Conservation (phyloP, 306 rosid genomes). For the Quercus variabilis region DNA sequence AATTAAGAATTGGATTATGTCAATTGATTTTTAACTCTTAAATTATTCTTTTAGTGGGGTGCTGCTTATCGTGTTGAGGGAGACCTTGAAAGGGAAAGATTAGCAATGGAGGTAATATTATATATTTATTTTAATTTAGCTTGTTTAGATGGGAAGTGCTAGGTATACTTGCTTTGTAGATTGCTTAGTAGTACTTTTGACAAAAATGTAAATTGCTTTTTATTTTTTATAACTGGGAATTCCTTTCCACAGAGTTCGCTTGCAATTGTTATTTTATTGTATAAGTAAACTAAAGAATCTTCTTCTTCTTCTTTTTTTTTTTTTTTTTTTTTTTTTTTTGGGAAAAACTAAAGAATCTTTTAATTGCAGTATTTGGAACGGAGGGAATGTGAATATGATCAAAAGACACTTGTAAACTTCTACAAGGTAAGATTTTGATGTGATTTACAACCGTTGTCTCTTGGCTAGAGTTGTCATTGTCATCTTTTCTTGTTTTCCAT, state of each 20-base stretch:
- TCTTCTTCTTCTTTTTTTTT: too few species aligned
- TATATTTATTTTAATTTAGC: background rate
- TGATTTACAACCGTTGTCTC: background rate
- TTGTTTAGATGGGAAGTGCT: background rate
- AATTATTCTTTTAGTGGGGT: conserved; percentile 70
- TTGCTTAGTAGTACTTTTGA: background rate
- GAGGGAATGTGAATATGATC: conserved; percentile 77
- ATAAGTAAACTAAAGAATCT: background rate
- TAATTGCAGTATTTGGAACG: conserved; percentile 73
- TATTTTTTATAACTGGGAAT: background rate
- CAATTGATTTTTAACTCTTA: conserved; percentile 8
- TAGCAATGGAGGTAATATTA: conserved; percentile 72
- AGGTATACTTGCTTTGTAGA: background rate
- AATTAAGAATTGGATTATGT: background rate
- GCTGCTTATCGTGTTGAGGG: conserved; percentile 77
- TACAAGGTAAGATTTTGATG: conserved; percentile 47
- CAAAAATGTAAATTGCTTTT: too few species aligned
- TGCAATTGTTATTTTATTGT: background rate
- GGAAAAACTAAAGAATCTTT: background rate
- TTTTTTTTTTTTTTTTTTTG: too few species aligned
- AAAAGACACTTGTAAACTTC: conserved; percentile 48
- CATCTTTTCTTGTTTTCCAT: background rate
- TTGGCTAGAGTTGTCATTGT: too few species aligned
- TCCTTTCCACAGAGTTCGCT: background rate
- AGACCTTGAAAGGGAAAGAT: conserved; percentile 72